A percentile compares a stretch with the other conserved stretches of the same genome.
phyloP scores from a whole-genome alignment of 2,329 filamentous ascomycete species.

The Fusarium siculi region DNA sequence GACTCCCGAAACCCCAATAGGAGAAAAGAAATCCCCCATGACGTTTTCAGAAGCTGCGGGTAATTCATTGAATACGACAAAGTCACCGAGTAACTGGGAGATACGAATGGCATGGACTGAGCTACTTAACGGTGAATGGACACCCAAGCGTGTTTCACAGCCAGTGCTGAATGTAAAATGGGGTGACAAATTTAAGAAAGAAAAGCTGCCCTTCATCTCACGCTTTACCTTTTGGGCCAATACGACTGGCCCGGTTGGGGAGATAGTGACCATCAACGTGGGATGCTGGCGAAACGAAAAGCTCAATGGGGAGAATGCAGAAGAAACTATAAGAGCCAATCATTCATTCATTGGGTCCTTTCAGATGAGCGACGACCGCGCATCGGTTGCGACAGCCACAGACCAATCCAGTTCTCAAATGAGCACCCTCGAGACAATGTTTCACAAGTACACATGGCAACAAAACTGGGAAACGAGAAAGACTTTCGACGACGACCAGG shows the following conservation, averaged over 20 bases:
- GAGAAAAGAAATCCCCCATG: not conserved
- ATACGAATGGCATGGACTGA: not conserved
- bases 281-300: not conserved
- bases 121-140: not conserved
- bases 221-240: not conserved
- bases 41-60: not conserved
- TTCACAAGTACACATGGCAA: not conserved
- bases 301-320: accelerated
- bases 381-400: not conserved
- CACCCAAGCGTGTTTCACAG: not conserved
- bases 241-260: not conserved
- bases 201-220: not conserved
- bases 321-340: not conserved
- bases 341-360: not conserved
- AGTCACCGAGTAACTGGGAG: not conserved
- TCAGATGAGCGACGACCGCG: not conserved
- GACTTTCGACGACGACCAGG: not conserved
- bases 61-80: not conserved
- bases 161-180: not conserved
- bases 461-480: not conserved
- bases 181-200: not conserved
- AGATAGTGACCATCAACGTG: not conserved
- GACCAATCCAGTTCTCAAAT: not conserved
- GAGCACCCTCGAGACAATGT: not conserved
- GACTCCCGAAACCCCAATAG: not conserved